phyloP scores from a whole-genome alignment of 805 yeast genomes.

The Pichia occidentalis region DNA sequence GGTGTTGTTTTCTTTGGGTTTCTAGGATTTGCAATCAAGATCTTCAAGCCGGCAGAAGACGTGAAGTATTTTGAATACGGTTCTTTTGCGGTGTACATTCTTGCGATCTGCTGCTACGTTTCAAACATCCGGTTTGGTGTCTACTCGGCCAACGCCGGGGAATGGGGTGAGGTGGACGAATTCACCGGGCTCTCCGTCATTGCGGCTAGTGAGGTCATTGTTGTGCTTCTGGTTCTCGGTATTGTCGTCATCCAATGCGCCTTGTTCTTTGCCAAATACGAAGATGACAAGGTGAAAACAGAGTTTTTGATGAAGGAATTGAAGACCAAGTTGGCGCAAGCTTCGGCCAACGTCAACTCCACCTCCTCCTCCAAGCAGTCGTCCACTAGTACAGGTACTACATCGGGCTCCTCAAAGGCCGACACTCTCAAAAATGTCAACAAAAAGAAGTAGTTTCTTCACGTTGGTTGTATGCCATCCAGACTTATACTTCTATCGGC shows the following conservation, averaged over 20 bases:
- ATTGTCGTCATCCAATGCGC: constrained; percentile 84
- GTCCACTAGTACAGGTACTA: too few relatives aligned
- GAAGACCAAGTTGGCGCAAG: constrained; percentile 16
- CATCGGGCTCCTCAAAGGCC: too few relatives aligned
- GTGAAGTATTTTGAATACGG: constrained; percentile 88
- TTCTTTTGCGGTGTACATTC: constrained; percentile 63
- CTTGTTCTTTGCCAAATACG: constrained; percentile 63
- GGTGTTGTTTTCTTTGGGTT: constrained; percentile 57
- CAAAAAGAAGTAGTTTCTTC: too few relatives aligned
- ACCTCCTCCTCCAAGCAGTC: too few relatives aligned
- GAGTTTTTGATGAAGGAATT: constrained; percentile 24
- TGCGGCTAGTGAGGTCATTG: constrained; percentile 81
- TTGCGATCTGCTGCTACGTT: constrained; percentile 71
- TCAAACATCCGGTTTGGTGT: constrained; percentile 82
- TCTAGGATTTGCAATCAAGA: constrained; percentile 64
- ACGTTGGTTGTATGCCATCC: too few relatives aligned
- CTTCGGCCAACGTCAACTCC: constrained; percentile 4
- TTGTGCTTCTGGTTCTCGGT: constrained; percentile 65
- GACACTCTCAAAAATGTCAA: too few relatives aligned
- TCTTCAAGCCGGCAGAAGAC: constrained; percentile 83
- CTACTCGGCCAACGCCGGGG: constrained; percentile 57
- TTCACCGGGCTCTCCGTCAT: constrained; percentile 83
- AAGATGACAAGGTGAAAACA: constrained; percentile 23
- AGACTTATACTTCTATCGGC: too few relatives aligned
- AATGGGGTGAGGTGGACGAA: constrained; percentile 92